Evolutionary conservation across 2,329 filamentous ascomycete species (phyloP).

Genomic region (Alternaria sp.): DNA sequence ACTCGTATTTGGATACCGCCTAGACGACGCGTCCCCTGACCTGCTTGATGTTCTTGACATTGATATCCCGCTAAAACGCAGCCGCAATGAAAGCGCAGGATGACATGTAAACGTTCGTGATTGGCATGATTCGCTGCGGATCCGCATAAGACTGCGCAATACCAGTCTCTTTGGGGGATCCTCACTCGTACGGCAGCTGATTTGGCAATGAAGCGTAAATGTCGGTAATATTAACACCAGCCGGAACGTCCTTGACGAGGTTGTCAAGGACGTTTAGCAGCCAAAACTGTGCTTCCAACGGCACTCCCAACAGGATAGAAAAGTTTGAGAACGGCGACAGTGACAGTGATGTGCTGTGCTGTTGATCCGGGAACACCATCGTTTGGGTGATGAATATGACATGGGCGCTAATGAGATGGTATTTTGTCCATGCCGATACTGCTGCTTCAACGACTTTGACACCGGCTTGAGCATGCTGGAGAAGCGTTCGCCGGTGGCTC

Average conservation of each 20-base stretch:
- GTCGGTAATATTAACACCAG: slow-evolving; percentile 35
- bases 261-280: slow-evolving; percentile 64
- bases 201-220: slow-evolving; percentile 62
- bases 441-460: slow-evolving; percentile 51
- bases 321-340: slow-evolving; percentile 61
- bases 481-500: slow-evolving; percentile 17
- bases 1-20: background rate
- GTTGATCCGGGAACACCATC: slow-evolving; percentile 30
- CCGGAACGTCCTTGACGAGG: slow-evolving; percentile 58
- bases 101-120: slow-evolving; percentile 38
- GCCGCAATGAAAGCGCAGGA: slow-evolving; percentile 47
- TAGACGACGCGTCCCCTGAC: slow-evolving; percentile 57
- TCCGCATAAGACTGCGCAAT: slow-evolving; percentile 43
- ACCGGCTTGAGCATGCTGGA: slow-evolving; percentile 43
- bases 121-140: slow-evolving; percentile 43
- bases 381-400: slow-evolving; percentile 37
- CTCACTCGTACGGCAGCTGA: slow-evolving; percentile 63
- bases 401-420: slow-evolving; percentile 47
- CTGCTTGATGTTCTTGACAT: slow-evolving; percentile 55
- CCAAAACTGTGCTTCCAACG: slow-evolving; percentile 60
- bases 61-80: slow-evolving; percentile 58
- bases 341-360: slow-evolving; percentile 31
- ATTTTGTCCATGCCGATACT: slow-evolving; percentile 51
- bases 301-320: slow-evolving; percentile 63
- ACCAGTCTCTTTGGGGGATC: slow-evolving; percentile 56